Conservation (phyloP, 1,284 basidiomycete species). For the Phlebopus sp. region DNA sequence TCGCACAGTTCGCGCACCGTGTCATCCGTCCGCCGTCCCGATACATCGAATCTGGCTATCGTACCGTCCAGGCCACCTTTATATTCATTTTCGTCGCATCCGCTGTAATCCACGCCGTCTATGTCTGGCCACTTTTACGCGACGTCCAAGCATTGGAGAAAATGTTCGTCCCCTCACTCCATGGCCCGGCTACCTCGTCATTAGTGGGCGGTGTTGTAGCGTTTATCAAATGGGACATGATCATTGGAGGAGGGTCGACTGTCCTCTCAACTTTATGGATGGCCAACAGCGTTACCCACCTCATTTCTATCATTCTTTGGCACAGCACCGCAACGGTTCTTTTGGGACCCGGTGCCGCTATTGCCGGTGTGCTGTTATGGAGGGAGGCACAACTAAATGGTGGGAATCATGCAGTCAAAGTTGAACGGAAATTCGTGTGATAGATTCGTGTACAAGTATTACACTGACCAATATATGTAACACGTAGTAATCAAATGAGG, state of each 20-base stretch:
- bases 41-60: conserved; percentile 35
- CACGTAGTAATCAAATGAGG: not conserved
- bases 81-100: conserved; percentile 36
- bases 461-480: not conserved
- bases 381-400: conserved; percentile 34
- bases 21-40: conserved; percentile 26
- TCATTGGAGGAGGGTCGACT: conserved; percentile 34
- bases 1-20: conserved; percentile 21
- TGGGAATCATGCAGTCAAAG: not conserved
- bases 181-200: conserved; percentile 16
- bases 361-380: conserved; percentile 42
- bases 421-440: conserved; percentile 3
- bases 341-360: conserved; percentile 44
- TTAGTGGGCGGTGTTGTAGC: conserved; percentile 29
- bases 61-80: conserved; percentile 36
- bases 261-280: conserved; percentile 45
- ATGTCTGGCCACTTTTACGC: conserved; percentile 32
- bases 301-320: conserved; percentile 36
- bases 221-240: conserved; percentile 46
- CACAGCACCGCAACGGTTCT: conserved; percentile 31
- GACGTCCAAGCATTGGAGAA: conserved; percentile 21
- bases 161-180: conserved; percentile 33
- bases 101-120: conserved; percentile 36
- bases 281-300: conserved; percentile 18
- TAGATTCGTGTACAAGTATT: not conserved